These are phyloP conservation scores for Russula vinacea DNA, from an alignment of 768 basidiomycete species.

Conservation along the genomic window DNA sequence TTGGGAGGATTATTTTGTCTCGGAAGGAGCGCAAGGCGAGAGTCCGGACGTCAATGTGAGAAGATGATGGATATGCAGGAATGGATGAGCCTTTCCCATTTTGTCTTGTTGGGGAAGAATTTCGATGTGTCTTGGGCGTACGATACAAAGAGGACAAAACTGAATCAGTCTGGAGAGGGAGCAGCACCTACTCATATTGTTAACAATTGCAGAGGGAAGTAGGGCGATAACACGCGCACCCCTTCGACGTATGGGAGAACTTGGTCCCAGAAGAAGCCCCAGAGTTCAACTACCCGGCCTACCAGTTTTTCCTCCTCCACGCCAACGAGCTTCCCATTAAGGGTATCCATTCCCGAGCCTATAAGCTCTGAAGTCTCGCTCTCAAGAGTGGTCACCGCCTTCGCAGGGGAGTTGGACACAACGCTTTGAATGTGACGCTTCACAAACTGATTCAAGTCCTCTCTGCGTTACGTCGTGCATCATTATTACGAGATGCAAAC, in stretches of 20 bases:
- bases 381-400: conserved; percentile 69
- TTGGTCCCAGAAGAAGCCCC: conserved; percentile 93
- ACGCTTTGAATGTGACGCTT: conserved; percentile 72
- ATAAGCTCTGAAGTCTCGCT: conserved; percentile 81
- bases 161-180: conserved; percentile 61
- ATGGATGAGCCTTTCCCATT: conserved; percentile 43
- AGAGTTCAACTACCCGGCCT: conserved; percentile 76
- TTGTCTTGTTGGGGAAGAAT: conserved; percentile 52
- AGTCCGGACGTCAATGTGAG: conserved; percentile 74
- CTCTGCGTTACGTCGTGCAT: conserved; percentile 43
- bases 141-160: conserved; percentile 68
- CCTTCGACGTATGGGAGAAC: conserved; percentile 86
- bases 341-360: conserved; percentile 84
- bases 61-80: conserved; percentile 38
- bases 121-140: conserved; percentile 46
- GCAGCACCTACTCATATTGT: conserved; percentile 43
- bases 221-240: conserved; percentile 50
- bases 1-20: conserved; percentile 71
- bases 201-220: conserved; percentile 35
- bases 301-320: conserved; percentile 79
- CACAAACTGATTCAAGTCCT: conserved; percentile 83
- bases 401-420: conserved; percentile 69
- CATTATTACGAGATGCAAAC: background rate
- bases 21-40: conserved; percentile 79
- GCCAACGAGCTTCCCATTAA: conserved; percentile 77